Percentiles rank a stretch among this genome's conserved stretches.
phyloP scores from a whole-genome alignment of 179 eudicot species.

The Spinacia oleracea region DNA sequence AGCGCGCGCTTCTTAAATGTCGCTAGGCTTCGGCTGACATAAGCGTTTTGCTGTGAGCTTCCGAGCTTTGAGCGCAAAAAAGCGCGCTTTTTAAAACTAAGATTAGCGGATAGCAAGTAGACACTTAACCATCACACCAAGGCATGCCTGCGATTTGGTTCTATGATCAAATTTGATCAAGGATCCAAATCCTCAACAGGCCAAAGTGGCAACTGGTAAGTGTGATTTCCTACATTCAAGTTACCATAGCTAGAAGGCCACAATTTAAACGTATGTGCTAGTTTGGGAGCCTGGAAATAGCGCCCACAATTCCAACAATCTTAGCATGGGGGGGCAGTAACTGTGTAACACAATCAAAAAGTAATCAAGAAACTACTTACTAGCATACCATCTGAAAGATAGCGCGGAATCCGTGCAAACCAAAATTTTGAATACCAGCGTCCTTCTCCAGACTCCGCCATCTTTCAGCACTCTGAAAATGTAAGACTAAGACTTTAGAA shows the following conservation, averaged over 20 bases:
- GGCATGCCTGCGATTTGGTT: not conserved
- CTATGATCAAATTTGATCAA: not conserved
- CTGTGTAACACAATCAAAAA: slow-evolving; percentile 9
- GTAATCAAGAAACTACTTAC: not conserved
- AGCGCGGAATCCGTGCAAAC: slow-evolving; percentile 88
- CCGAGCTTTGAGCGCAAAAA: too few species aligned
- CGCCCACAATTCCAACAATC: not conserved
- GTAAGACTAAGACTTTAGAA: not conserved
- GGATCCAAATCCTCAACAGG: not conserved
- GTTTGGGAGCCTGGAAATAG: not conserved
- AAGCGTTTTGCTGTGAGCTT: too few species aligned
- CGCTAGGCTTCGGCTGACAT: too few species aligned
- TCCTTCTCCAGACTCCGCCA: slow-evolving; percentile 65
- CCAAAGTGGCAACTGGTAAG: not conserved
- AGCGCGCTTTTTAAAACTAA: too few species aligned
- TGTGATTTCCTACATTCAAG: not conserved
- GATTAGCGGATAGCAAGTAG: too few species aligned
- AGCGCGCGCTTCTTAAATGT: too few species aligned
- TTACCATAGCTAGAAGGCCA: not conserved
- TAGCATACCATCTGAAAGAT: slow-evolving; percentile 81
- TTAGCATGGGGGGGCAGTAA: not conserved
- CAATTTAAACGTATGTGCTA: not conserved
- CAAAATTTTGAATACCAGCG: slow-evolving; percentile 80
- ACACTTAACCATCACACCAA: too few species aligned
- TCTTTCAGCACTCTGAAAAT: slow-evolving; percentile 77